Evolutionary conservation across 164 flowering plant genomes (phyloP).

Genomic region (Berberis thunbergii): DNA sequence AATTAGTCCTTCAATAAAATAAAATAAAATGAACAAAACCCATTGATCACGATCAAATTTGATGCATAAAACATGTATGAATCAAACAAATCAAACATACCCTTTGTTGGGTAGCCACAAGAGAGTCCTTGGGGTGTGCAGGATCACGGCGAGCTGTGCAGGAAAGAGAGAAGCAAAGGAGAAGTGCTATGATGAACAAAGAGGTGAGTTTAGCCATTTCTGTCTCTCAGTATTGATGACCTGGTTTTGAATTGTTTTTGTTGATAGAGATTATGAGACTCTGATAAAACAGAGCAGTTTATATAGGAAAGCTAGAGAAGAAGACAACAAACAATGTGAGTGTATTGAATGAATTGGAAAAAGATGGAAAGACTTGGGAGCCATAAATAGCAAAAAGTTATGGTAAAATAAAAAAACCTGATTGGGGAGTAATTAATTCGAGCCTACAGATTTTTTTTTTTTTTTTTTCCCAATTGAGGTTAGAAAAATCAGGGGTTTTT

Average conservation of each 20-base stretch:
- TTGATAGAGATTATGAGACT: not conserved
- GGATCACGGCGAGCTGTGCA: conserved; percentile 23
- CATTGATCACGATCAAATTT: not conserved
- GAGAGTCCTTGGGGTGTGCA: conserved; percentile 3
- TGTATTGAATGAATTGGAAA: not conserved
- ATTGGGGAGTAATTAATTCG: not conserved
- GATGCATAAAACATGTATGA: not conserved
- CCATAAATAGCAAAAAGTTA: not conserved
- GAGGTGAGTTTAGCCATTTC: not conserved
- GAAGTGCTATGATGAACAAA: conserved; percentile 11
- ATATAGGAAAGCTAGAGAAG: not conserved
- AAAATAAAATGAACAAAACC: not conserved
- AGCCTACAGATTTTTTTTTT: not conserved
- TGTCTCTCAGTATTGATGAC: not conserved
- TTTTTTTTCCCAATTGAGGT: too few relatives aligned
- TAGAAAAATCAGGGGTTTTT: too few relatives aligned
- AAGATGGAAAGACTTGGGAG: not conserved
- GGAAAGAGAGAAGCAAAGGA: conserved; percentile 18
- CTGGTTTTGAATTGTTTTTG: too few relatives aligned
- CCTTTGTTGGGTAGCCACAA: conserved; percentile 4
- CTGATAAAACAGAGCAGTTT: not conserved
- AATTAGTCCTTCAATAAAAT: not conserved
- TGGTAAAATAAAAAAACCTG: not conserved
- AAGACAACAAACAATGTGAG: not conserved
- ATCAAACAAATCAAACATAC: conserved; percentile 7